Conservation (phyloP, 1,284 basidiomycete genomes). For the Sanghuangporus baumii region DNA sequence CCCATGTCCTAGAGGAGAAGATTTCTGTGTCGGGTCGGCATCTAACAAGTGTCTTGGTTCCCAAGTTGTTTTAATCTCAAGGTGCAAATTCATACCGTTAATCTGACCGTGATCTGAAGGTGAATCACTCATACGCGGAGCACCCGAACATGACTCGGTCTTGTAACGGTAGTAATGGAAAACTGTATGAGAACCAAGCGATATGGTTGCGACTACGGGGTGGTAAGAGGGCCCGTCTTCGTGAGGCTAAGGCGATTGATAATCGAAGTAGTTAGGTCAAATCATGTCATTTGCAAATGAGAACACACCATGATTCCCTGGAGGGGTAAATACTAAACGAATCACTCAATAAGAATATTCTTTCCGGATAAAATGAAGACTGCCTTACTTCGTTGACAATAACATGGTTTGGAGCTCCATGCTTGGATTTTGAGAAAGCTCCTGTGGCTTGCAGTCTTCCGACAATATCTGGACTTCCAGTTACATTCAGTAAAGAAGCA, state of each 20-base stretch:
- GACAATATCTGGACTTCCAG: constrained; percentile 69
- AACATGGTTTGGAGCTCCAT: constrained; percentile 76
- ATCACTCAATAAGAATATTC: constrained; percentile 11
- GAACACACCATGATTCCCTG: constrained; percentile 84
- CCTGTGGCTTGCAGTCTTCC: constrained; percentile 58
- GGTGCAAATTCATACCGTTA: neutral
- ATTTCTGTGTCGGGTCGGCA: neutral
- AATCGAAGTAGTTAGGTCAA: constrained; percentile 3
- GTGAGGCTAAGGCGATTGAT: constrained; percentile 59
- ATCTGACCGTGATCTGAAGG: neutral
- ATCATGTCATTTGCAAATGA: neutral
- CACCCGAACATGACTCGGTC: constrained; percentile 7
- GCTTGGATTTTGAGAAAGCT: constrained; percentile 55
- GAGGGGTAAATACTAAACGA: constrained; percentile 68
- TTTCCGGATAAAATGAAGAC: neutral
- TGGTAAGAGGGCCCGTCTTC: constrained; percentile 89
- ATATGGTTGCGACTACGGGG: constrained; percentile 86
- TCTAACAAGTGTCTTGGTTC: neutral
- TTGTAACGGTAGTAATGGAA: constrained; percentile 82
- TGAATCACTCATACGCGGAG: neutral
- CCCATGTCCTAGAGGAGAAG: neutral
- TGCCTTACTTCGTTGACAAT: constrained; percentile 71
- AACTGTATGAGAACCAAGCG: constrained; percentile 77
- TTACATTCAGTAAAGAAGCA: constrained; percentile 25
- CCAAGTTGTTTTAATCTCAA: neutral